phyloP scores from a whole-genome alignment of 2,329 filamentous ascomycete genomes.

The Sporothrix curviconia region DNA sequence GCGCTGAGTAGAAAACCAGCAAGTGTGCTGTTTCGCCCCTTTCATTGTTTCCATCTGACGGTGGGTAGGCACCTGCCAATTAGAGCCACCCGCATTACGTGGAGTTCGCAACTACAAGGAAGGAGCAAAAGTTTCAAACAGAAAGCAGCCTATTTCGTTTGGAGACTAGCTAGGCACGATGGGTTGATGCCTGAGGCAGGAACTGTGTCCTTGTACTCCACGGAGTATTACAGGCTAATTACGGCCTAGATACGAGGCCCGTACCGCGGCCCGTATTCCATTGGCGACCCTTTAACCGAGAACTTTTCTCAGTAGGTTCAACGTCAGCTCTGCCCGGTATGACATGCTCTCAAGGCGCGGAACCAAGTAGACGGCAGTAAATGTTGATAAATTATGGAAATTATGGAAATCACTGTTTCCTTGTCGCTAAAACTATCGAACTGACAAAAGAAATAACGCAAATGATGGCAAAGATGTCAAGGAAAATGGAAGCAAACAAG shows the following conservation, averaged over 20 bases:
- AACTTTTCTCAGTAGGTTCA: no score
- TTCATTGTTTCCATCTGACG: constrained; percentile 2
- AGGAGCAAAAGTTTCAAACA: no score
- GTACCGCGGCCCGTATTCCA: no score
- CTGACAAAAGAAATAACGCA: background rate
- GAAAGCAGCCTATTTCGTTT: background rate
- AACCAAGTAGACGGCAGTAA: no score
- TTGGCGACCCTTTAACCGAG: no score
- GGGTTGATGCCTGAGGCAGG: background rate
- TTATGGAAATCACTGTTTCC: background rate
- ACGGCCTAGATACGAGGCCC: no score
- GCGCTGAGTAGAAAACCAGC: background rate
- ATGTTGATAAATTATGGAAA: background rate
- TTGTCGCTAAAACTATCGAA: background rate
- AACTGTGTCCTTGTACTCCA: no score
- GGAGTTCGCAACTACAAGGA: background rate
- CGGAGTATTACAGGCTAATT: no score
- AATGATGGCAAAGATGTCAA: background rate
- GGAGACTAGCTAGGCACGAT: background rate
- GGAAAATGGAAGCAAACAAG: background rate
- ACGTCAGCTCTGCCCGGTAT: no score
- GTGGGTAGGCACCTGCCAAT: constrained; percentile 6
- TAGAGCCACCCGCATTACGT: constrained; percentile 12
- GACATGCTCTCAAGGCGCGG: no score
- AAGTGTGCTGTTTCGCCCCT: constrained; percentile 3